A percentile compares a stretch with the other conserved stretches of the same genome.
Evolutionary conservation across 73 alveolate species (phyloP).

Genomic region (Paramecium tetraurelia): DNA sequence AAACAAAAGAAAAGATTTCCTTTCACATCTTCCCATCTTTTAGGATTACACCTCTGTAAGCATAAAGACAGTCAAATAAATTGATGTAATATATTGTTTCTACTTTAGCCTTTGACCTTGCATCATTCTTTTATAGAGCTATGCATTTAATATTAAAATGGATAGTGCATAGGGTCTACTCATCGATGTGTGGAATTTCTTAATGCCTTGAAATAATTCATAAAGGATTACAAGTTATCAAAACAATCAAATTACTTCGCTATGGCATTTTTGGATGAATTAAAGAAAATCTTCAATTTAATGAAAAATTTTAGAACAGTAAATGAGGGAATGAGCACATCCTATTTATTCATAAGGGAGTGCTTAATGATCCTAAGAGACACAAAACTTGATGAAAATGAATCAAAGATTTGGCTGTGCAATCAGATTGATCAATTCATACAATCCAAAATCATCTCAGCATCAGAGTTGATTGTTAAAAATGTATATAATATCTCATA

Average conservation of each 20-base stretch:
- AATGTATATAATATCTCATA: not conserved
- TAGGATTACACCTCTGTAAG: not conserved
- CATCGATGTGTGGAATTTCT: slow-evolving; percentile 57
- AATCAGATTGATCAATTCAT: slow-evolving; percentile 52
- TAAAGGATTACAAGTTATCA: slow-evolving; percentile 30
- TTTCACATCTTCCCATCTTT: not conserved
- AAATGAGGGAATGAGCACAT: slow-evolving; percentile 62
- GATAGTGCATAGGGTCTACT: slow-evolving; percentile 51
- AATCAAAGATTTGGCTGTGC: slow-evolving; percentile 47
- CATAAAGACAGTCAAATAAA: not conserved
- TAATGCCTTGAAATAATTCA: slow-evolving; percentile 45
- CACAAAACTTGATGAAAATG: not conserved
- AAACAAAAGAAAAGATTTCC: not conserved
- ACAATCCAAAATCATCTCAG: slow-evolving; percentile 25
- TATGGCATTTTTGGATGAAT: not conserved
- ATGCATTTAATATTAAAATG: slow-evolving; percentile 38
- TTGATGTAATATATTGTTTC: not conserved
- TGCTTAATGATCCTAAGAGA: not conserved
- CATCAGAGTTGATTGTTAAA: slow-evolving; percentile 44
- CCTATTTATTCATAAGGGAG: slow-evolving; percentile 9
- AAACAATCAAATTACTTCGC: slow-evolving; percentile 1
- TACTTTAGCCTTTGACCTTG: not conserved
- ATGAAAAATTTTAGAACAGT: slow-evolving; percentile 48
- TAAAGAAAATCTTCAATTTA: not conserved
- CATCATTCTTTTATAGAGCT: slow-evolving; percentile 55